A percentile compares a stretch with the other conserved stretches of the same genome.
Evolutionary conservation across 2,329 filamentous ascomycete species (phyloP).

Genomic region (Phoma herbarum): DNA sequence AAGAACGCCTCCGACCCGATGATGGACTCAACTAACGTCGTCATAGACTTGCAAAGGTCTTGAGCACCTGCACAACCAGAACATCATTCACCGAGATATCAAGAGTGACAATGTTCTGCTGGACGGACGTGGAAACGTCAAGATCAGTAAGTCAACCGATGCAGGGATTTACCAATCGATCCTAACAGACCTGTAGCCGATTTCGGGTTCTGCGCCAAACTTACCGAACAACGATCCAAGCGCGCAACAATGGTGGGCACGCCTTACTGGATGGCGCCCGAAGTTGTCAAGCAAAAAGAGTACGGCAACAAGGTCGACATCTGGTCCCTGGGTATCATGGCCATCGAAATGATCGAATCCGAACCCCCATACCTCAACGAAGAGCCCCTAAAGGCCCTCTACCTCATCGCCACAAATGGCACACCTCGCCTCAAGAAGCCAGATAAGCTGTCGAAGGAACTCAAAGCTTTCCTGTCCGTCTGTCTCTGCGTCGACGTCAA

Average conservation of each 20-base stretch:
- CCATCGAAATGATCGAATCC: constrained; percentile 99
- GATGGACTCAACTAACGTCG: constrained; percentile 35
- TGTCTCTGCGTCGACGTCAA: constrained; percentile 97
- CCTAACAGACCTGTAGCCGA: constrained; percentile 70
- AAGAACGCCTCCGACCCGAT: constrained; percentile 46
- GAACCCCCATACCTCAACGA: constrained; percentile 98
- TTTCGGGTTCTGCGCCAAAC: constrained; percentile 98
- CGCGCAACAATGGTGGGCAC: constrained; percentile 99
- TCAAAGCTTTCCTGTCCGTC: constrained; percentile 95
- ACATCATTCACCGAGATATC: constrained; percentile 98
- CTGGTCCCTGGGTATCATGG: constrained; percentile 99
- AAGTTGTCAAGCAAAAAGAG: constrained; percentile 99
- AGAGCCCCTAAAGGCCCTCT: constrained; percentile 95
- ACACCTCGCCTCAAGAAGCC: constrained; percentile 97
- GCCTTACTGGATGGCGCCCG: constrained; percentile 99
- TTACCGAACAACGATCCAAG: constrained; percentile 95
- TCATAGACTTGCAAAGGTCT: constrained; percentile 89
- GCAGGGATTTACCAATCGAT: not conserved
- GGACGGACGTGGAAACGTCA: constrained; percentile 93
- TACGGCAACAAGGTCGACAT: constrained; percentile 99
- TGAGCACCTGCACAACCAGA: constrained; percentile 92
- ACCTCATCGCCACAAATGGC: constrained; percentile 97
- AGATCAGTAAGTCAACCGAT: constrained; percentile 77
- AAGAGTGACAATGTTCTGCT: constrained; percentile 98
- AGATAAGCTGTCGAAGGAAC: constrained; percentile 95